Conservation (phyloP, 495 filamentous ascomycete genomes). For the Daldinia loculata region DNA sequence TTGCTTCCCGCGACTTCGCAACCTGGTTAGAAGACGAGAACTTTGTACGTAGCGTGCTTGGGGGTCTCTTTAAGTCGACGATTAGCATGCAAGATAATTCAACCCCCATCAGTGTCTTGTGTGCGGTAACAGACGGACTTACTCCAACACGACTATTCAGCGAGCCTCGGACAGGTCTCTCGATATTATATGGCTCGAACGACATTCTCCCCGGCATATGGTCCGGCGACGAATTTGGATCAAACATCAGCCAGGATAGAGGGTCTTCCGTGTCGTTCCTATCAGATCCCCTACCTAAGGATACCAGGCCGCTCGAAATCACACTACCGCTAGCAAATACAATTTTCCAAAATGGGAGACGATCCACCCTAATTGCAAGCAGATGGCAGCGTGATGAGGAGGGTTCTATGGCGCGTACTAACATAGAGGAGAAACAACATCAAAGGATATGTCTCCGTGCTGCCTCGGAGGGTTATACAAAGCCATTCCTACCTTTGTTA, state of each 20-base stretch:
- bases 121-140: conserved; percentile 51
- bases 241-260: conserved; percentile 8
- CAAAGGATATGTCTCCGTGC: conserved; percentile 41
- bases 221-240: conserved; percentile 20
- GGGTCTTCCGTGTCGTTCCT: conserved; percentile 37
- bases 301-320: conserved; percentile 43
- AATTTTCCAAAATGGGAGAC: conserved; percentile 73
- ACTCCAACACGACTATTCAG: conserved; percentile 28
- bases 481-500: conserved; percentile 61
- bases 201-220: conserved; percentile 50
- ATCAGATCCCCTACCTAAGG: conserved; percentile 32
- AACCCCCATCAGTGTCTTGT: conserved; percentile 43
- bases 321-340: conserved; percentile 78
- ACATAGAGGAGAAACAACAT: conserved; percentile 36
- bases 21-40: conserved; percentile 50
- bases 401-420: conserved; percentile 24
- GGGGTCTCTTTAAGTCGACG: conserved; percentile 15
- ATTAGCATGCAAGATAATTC: background rate
- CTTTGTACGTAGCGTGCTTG: conserved; percentile 49
- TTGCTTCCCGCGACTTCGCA: conserved; percentile 49
- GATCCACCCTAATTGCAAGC: conserved; percentile 67
- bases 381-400: conserved; percentile 56
- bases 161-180: conserved; percentile 49
- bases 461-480: conserved; percentile 7
- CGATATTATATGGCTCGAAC: conserved; percentile 49